Conservation (phyloP, 768 basidiomycete species). For the Tulasnella sp. region DNA sequence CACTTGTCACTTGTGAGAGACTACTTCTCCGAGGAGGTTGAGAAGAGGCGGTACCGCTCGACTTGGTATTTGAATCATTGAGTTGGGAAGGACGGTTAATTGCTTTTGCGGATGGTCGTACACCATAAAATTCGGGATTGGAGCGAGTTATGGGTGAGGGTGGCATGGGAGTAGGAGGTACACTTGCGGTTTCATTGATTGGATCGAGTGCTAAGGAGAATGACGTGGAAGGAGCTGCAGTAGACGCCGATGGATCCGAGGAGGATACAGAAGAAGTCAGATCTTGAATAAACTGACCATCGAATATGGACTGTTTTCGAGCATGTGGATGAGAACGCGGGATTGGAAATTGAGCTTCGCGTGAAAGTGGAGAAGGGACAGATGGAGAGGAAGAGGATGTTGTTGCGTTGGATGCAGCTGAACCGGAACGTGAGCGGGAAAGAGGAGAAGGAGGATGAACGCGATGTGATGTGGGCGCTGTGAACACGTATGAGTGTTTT, state of each 20-base stretch:
- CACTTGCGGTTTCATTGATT: conserved; percentile 15
- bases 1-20: neutral
- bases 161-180: conserved; percentile 4
- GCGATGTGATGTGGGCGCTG: conserved; percentile 2
- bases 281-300: conserved; percentile 1
- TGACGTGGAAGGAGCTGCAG: neutral
- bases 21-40: conserved; percentile 2
- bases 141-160: neutral
- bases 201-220: conserved; percentile 15
- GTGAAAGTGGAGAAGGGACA: conserved; percentile 29
- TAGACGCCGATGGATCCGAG: conserved; percentile 4
- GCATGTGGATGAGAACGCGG: conserved; percentile 27
- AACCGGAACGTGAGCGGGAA: conserved; percentile 8
- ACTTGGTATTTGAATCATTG: neutral
- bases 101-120: neutral
- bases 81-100: neutral
- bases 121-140: neutral
- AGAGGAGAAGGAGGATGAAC: conserved; percentile 7
- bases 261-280: neutral
- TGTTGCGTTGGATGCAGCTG: conserved; percentile 24
- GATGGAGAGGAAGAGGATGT: conserved; percentile 30
- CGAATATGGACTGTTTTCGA: conserved; percentile 23
- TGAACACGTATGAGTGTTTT: too few species aligned
- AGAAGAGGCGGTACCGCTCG: neutral
- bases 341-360: conserved; percentile 10